Percentiles rank a stretch among this genome's conserved stretches.
phyloP scores from a whole-genome alignment of 306 rosid genomes.

The Vigna radiata region DNA sequence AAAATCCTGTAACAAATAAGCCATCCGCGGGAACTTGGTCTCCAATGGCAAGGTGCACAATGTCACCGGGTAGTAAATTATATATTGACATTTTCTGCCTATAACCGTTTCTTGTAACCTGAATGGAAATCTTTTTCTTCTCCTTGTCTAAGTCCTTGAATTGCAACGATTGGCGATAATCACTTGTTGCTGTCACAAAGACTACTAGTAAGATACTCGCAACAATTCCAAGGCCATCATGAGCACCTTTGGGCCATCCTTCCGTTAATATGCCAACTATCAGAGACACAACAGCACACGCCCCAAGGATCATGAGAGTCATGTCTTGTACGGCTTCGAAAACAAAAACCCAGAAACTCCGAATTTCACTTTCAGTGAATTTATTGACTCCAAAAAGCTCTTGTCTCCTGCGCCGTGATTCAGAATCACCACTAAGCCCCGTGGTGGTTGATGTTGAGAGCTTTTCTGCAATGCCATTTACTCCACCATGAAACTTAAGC shows the following conservation, averaged over 20 bases:
- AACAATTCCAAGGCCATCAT: constrained; percentile 95
- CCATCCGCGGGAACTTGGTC: constrained; percentile 98
- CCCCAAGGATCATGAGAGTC: constrained; percentile 95
- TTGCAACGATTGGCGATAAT: constrained; percentile 89
- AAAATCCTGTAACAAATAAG: constrained; percentile 80
- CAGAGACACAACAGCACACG: constrained; percentile 82
- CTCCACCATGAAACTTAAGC: constrained; percentile 82
- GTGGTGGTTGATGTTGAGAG: constrained; percentile 63
- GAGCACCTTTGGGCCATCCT: constrained; percentile 98
- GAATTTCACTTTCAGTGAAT: constrained; percentile 70
- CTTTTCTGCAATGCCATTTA: constrained; percentile 71
- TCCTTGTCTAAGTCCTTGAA: constrained; percentile 97
- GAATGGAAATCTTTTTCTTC: constrained; percentile 85
- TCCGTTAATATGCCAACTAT: constrained; percentile 75
- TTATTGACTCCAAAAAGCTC: constrained; percentile 75
- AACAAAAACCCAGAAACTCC: constrained; percentile 83
- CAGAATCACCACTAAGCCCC: constrained; percentile 60
- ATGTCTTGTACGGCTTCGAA: constrained; percentile 94
- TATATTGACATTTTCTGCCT: constrained; percentile 91
- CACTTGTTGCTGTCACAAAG: constrained; percentile 88
- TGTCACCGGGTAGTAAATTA: constrained; percentile 84
- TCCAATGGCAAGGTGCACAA: constrained; percentile 89
- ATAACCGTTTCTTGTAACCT: constrained; percentile 88
- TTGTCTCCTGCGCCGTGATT: constrained; percentile 55
- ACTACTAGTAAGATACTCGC: constrained; percentile 92